Base-by-base conservation (phyloP, 345 rosid species). In the Atalantia buxifolia region DNA sequence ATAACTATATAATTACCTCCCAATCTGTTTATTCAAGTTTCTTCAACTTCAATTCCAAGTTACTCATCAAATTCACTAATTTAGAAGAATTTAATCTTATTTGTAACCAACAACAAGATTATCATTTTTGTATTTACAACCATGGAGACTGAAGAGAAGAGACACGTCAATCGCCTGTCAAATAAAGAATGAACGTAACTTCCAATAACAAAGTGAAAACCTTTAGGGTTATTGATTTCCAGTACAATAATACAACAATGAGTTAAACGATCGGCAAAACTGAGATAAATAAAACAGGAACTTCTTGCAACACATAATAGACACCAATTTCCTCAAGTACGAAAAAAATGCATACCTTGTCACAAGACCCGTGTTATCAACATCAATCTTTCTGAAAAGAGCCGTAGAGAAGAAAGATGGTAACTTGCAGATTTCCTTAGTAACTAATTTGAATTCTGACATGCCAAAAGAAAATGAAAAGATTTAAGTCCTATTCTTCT, bases 391-490 rank as follows among this genome's bases (percentile, higher is more conserved):
- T 79, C 69, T 86, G 85, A 96, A 94, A 66, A 94, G 94, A 35
- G 85, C 84, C 0, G 91, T 76, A 72, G 95, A 94, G 83, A 94
- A 88, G 90, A 90, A 96, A 71, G 97, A 89, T 25, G 98, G 97
- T 77, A 93, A 88, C 87, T 91, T 94, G 95, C 97, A 96, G 77
- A 95, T 88, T 83, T 95, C 99, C 81, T 87, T 86, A 5, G 98
- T 92, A 66, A 91, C 88, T 73, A 85, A 70, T 86, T 90, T 93
- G 80, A 93, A 91, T 71, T 89, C 94, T 90, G 85, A 33, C 31
- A 48, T 71, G 19, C 5, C 63, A 74, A 81, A 79, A 62, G 9
- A 55, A 21, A 35, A 31, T 66, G 28, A 55, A 53, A 30, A 27
- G 28, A 55, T 30, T 53, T 78, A 62, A 73, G 76, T 33, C 18